phyloP scores from a whole-genome alignment of 768 basidiomycete species.

The Hemileccinum impolitum region DNA sequence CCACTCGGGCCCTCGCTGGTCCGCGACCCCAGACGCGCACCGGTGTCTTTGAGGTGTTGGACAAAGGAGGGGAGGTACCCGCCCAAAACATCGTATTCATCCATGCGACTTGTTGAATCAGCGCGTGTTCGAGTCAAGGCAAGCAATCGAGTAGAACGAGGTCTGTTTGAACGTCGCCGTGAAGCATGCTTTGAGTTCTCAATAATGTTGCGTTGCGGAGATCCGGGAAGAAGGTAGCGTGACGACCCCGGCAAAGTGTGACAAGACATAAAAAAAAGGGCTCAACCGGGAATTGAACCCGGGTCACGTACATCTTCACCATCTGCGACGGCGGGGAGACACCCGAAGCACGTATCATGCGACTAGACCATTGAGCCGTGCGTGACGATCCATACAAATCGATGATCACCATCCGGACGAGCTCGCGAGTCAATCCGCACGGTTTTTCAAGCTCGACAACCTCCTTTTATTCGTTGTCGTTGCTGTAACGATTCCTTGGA shows the following conservation, averaged over 20 bases:
- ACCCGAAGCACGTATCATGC: slow-evolving; percentile 37
- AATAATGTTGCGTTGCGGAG: background rate
- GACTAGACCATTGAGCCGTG: slow-evolving; percentile 33
- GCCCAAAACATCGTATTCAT: slow-evolving; percentile 16
- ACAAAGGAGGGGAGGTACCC: slow-evolving; percentile 27
- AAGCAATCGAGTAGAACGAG: background rate
- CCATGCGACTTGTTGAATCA: slow-evolving; percentile 5
- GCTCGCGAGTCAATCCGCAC: no score
- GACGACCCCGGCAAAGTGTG: background rate
- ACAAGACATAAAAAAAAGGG: slow-evolving; percentile 16
- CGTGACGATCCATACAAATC: background rate
- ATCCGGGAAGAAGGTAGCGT: background rate
- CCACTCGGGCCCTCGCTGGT: background rate
- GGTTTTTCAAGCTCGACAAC: no score
- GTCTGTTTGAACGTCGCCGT: background rate
- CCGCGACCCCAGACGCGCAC: slow-evolving; percentile 12
- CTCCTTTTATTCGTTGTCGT: no score
- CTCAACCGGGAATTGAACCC: slow-evolving; percentile 37
- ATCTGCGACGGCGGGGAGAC: slow-evolving; percentile 19
- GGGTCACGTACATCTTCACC: slow-evolving; percentile 36
- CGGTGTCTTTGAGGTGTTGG: slow-evolving; percentile 26
- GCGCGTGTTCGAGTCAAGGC: background rate
- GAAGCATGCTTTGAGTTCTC: slow-evolving; percentile 14
- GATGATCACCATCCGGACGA: background rate
- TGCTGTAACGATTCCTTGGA: no score